phyloP scores from a whole-genome alignment of 306 rosid genomes.

The Prunus armeniaca region DNA sequence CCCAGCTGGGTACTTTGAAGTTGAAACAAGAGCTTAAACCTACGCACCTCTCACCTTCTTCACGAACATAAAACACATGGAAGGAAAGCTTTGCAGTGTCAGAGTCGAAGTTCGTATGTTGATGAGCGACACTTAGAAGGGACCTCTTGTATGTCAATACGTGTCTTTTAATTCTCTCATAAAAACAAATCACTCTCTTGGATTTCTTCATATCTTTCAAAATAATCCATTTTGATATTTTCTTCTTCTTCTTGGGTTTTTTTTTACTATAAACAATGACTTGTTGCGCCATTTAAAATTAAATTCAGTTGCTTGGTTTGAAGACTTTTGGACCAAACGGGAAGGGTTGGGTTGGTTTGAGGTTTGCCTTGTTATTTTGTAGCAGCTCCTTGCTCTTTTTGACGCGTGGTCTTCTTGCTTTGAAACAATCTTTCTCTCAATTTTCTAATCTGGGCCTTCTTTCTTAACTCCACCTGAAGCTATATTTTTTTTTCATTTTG shows the following conservation, averaged over 20 bases:
- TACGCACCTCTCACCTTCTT: not conserved
- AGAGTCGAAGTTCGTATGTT: not conserved
- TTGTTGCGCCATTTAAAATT: not conserved
- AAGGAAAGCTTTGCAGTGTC: not conserved
- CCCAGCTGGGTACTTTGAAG: not conserved
- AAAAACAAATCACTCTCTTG: not conserved
- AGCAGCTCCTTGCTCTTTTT: conserved; percentile 7
- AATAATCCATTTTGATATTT: not conserved
- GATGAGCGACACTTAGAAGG: conserved; percentile 28
- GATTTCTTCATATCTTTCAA: not conserved
- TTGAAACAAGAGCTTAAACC: not conserved
- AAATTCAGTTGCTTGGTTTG: not conserved
- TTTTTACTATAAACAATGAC: not conserved
- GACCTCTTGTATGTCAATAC: conserved; percentile 3
- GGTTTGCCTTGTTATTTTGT: not conserved
- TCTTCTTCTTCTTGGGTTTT: no score
- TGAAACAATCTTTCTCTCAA: not conserved
- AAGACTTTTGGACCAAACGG: not conserved
- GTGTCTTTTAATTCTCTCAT: conserved; percentile 4
- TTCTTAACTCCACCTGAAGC: conserved; percentile 1
- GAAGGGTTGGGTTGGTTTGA: no score
- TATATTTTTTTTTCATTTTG: not conserved
- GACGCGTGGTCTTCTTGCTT: conserved; percentile 15
- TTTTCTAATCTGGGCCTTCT: conserved; percentile 5
- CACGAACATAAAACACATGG: not conserved